Percentiles rank a stretch among this genome's conserved stretches.
Conservation (phyloP, 208 protist species). For the Porcisia hertigi region DNA sequence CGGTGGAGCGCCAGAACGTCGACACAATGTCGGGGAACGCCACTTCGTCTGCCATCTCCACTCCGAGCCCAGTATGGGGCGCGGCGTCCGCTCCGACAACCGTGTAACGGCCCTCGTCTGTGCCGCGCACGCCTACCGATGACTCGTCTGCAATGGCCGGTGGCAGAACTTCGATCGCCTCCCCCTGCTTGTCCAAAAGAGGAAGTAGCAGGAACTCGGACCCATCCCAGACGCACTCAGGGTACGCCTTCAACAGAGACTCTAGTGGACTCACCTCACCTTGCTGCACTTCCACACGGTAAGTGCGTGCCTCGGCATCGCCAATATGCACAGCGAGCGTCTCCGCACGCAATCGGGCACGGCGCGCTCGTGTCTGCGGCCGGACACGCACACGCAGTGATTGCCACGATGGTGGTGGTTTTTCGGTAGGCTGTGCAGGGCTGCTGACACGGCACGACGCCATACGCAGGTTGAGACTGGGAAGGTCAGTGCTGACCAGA, state of each 20-base stretch:
- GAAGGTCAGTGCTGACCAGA: slow-evolving; percentile 30
- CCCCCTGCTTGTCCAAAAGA: slow-evolving; percentile 21
- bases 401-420: neutral
- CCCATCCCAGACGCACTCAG: slow-evolving; percentile 35
- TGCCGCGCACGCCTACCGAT: slow-evolving; percentile 1
- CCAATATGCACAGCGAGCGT: slow-evolving; percentile 35
- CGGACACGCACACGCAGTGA: neutral
- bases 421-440: neutral
- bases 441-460: slow-evolving; percentile 6
- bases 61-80: slow-evolving; percentile 1
- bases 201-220: slow-evolving; percentile 40
- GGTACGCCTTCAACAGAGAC: slow-evolving; percentile 24
- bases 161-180: slow-evolving; percentile 6
- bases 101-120: slow-evolving; percentile 8
- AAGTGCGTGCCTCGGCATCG: slow-evolving; percentile 38
- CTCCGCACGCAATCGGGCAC: slow-evolving; percentile 9
- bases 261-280: slow-evolving; percentile 33
- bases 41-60: slow-evolving; percentile 11
- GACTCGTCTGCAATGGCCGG: neutral
- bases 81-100: neutral
- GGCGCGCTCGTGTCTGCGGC: neutral
- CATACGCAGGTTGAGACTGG: slow-evolving; percentile 22
- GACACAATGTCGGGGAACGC: slow-evolving; percentile 6
- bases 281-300: slow-evolving; percentile 26
- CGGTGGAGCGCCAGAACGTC: slow-evolving; percentile 17